phyloP scores from a whole-genome alignment of 306 rosid species.

The Urtica urens region DNA sequence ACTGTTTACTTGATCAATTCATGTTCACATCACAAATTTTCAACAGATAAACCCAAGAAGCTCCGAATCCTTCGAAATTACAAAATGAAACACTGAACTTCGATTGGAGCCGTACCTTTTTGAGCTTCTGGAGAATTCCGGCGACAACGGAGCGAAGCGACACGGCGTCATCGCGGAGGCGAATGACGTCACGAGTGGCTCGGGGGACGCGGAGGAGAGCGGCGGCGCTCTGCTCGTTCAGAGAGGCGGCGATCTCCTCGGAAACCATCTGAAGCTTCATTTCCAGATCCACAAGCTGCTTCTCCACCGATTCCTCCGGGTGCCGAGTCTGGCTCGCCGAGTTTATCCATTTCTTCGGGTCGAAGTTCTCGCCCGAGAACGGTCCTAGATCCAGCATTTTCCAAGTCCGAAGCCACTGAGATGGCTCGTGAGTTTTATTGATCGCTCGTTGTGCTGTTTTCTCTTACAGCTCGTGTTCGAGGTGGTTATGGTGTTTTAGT shows the following conservation, averaged over 20 bases:
- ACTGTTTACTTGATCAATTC: no score
- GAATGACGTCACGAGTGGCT: constrained; percentile 81
- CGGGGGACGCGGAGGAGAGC: constrained; percentile 93
- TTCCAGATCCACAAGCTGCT: constrained; percentile 75
- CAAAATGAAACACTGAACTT: not conserved
- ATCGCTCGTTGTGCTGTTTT: not conserved
- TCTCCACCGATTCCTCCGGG: constrained; percentile 69
- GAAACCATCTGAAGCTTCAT: constrained; percentile 94
- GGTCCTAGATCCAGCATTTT: constrained; percentile 94
- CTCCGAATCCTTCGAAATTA: not conserved
- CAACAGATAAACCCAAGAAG: not conserved
- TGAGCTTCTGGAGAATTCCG: constrained; percentile 80
- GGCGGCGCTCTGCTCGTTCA: constrained; percentile 85
- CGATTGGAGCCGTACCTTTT: constrained; percentile 40
- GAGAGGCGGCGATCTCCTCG: constrained; percentile 86
- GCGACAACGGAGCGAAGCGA: constrained; percentile 78
- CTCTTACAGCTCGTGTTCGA: not conserved
- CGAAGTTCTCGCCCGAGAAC: constrained; percentile 68
- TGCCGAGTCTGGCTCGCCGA: constrained; percentile 82
- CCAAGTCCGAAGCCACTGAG: not conserved
- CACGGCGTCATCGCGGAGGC: constrained; percentile 86
- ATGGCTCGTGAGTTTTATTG: not conserved
- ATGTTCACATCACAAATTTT: no score
- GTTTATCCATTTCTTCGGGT: constrained; percentile 93
- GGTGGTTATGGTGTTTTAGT: not conserved